Base-by-base conservation (phyloP, 768 basidiomycete species). In the Clitopilus hobsonii region DNA sequence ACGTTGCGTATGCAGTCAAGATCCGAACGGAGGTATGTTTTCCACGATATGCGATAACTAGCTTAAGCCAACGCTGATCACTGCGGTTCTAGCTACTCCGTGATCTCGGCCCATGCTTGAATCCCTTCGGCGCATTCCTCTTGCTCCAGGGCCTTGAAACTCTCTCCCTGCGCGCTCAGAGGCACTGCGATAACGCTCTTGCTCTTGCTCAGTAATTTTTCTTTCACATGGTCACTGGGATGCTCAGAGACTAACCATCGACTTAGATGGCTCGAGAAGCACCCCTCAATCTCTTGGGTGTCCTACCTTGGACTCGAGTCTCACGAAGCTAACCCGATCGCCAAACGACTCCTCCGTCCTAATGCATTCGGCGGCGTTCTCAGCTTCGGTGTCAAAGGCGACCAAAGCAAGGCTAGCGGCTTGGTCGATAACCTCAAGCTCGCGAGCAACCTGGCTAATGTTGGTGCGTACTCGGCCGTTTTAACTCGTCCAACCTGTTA, bases 91-190 rank as follows among this genome's bases (percentile, higher is more conserved):
- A 84, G 66, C 71, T 82, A 26, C 74, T 88, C 41, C 84, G 88
- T 10, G 88, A 90, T 58, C 59, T 89, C 26, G 89, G 88, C 13
- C 77, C 86, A 8, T 63, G 73, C 14, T 57, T 89, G 60, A 88
- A 86, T 68, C 86, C 89, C 25, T 88, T 91, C 63, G 83, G 70
- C 5, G 86, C 85, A 1, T 90, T 90, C 73, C 76, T 89, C 41
- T 76, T 91, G 8, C 70, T 91, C n/a, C 86, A 88, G 62, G 89
- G 89, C 36, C 74, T 91, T 25, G 89, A 91, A 71, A 91, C 89
- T 5, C 80, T 91, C 54, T 83, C 80, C 57, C 69, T 91, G 52
- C 80, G 89, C 14, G 84, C 76, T 6, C 79, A 91, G 71, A 69
- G 89, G 51, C 91, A 92, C 65, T 78, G 76, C 51, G 75, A 83